Conservation (phyloP, 1,139 yeast genomes). For the Pichia sp. region DNA sequence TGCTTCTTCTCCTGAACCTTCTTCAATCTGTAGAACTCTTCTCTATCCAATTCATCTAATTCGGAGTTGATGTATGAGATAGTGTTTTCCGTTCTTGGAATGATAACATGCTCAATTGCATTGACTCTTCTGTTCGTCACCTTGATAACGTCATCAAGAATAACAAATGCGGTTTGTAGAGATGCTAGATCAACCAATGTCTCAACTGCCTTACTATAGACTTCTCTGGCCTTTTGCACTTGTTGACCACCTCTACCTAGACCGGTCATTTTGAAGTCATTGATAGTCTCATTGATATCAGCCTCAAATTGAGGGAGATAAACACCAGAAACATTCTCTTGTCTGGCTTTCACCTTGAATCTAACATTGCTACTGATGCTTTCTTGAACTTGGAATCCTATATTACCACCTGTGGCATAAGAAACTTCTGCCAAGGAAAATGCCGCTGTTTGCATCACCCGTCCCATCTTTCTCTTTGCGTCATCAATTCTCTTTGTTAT, state of each 20-base stretch:
- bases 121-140: constrained; percentile 97
- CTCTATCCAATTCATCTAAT: constrained; percentile 95
- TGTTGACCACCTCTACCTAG: constrained; percentile 99
- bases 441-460: constrained; percentile 98
- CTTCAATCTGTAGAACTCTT: constrained; percentile 92
- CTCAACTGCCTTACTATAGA: constrained; percentile 92
- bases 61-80: constrained; percentile 91
- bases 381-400: constrained; percentile 93
- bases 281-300: constrained; percentile 72
- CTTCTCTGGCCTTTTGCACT: constrained; percentile 88
- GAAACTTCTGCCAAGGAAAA: constrained; percentile 95
- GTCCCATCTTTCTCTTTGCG: constrained; percentile 95
- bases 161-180: constrained; percentile 89
- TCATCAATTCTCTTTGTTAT: constrained; percentile 92
- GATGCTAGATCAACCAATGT: constrained; percentile 94
- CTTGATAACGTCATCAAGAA: constrained; percentile 94
- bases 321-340: constrained; percentile 96
- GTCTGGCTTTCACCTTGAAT: constrained; percentile 84
- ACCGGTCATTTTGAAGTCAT: constrained; percentile 94
- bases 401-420: constrained; percentile 88
- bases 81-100: constrained; percentile 96
- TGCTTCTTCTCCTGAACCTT: constrained; percentile 97
- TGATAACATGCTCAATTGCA: constrained; percentile 97
- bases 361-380: constrained; percentile 77
- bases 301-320: constrained; percentile 89